Evolutionary conservation across 1,284 basidiomycete genomes (phyloP).

Genomic region (Vanrija humicola): DNA sequence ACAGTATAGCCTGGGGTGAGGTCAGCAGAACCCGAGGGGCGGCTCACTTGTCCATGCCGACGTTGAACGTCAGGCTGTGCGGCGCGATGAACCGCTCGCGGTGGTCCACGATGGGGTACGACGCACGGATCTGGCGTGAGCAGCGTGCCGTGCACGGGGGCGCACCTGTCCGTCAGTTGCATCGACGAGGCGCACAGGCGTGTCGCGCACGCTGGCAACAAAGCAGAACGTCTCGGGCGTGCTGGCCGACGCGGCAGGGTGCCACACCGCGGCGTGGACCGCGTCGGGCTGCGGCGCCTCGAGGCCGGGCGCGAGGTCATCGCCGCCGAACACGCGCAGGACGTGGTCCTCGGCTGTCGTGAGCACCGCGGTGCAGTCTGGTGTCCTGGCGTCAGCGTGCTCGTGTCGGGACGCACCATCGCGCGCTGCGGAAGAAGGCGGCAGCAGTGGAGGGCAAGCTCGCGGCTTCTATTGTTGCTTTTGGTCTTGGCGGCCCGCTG

Average conservation of each 20-base stretch:
- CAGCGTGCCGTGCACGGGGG: background rate
- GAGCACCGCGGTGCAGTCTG: slow-evolving; percentile 38
- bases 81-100: slow-evolving; percentile 81
- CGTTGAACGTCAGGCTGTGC: slow-evolving; percentile 73
- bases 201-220: slow-evolving; percentile 70
- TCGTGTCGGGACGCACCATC: slow-evolving; percentile 30
- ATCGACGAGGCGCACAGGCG: slow-evolving; percentile 75
- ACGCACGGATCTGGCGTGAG: slow-evolving; percentile 67
- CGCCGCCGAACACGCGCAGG: slow-evolving; percentile 27
- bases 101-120: slow-evolving; percentile 86
- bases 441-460: slow-evolving; percentile 2
- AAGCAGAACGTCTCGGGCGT: slow-evolving; percentile 71
- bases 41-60: slow-evolving; percentile 62
- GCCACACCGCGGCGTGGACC: slow-evolving; percentile 74
- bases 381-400: slow-evolving; percentile 29
- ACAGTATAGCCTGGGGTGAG: slow-evolving; percentile 67
- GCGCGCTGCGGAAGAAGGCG: slow-evolving; percentile 39
- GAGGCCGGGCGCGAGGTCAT: slow-evolving; percentile 26
- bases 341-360: slow-evolving; percentile 42
- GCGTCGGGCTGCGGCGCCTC: slow-evolving; percentile 57
- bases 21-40: background rate
- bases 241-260: slow-evolving; percentile 62
- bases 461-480: background rate
- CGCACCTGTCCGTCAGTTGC: slow-evolving; percentile 69
- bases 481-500: background rate